Percentiles rank a stretch among this genome's conserved stretches.
phyloP scores from a whole-genome alignment of 2,329 filamentous ascomycete genomes.

The Penicillium sp. region DNA sequence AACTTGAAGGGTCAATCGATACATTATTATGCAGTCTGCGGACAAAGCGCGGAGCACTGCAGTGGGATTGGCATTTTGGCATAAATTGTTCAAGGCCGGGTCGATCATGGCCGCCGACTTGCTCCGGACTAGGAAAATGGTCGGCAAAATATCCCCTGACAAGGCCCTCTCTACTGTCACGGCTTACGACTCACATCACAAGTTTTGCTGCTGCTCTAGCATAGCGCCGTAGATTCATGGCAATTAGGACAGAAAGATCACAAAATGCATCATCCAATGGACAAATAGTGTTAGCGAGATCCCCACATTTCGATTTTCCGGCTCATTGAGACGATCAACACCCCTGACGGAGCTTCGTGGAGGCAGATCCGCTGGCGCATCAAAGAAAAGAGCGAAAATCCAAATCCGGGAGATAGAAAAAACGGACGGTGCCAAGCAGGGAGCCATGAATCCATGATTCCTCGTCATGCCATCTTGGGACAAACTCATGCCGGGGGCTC shows the following conservation, averaged over 20 bases:
- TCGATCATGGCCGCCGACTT: conserved; percentile 1
- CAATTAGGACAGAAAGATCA: not conserved
- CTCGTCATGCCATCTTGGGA: conserved; percentile 28
- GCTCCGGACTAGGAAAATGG: conserved; percentile 22
- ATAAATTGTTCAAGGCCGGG: conserved; percentile 7
- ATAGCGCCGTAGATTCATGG: not conserved
- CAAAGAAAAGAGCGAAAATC: not conserved
- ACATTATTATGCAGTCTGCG: conserved; percentile 17
- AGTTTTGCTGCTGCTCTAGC: not conserved
- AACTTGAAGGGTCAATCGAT: conserved; percentile 2
- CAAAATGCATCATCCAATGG: not conserved
- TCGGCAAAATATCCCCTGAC: not conserved
- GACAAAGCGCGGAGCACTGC: not conserved
- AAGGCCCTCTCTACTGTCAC: conserved; percentile 5
- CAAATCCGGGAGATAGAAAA: not conserved
- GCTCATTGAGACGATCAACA: conserved; percentile 6
- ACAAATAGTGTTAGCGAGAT: conserved; percentile 3
- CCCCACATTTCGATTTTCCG: not conserved
- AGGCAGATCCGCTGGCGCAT: not conserved
- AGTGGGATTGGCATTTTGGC: conserved; percentile 5
- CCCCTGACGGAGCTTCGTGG: conserved; percentile 5
- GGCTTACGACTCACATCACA: not conserved
- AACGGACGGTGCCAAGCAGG: not conserved
- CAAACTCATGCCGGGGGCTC: conserved; percentile 14
- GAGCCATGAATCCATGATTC: not conserved